phyloP scores from a whole-genome alignment of 495 filamentous ascomycete species.

The Durotheca rogersii region DNA sequence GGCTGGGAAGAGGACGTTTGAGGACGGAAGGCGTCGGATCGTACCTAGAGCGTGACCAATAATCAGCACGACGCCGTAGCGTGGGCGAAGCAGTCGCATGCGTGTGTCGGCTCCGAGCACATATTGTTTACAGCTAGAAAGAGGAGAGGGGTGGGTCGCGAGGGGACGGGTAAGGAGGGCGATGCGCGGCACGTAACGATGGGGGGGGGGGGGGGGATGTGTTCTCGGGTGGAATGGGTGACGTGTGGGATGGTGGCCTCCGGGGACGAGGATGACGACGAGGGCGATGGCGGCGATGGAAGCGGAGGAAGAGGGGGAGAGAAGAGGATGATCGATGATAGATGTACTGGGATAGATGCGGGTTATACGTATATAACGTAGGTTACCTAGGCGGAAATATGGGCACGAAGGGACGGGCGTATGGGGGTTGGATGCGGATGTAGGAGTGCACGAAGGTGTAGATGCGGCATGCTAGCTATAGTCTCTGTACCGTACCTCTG shows the following conservation, averaged over 20 bases:
- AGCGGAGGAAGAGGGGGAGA: neutral
- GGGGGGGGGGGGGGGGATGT: too few relatives aligned
- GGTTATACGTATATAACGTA: too few relatives aligned
- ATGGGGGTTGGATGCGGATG: conserved; percentile 10
- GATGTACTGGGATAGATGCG: too few relatives aligned
- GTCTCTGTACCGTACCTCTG: conserved; percentile 41
- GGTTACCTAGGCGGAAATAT: too few relatives aligned
- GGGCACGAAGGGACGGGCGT: too few relatives aligned
- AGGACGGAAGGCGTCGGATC: conserved; percentile 48
- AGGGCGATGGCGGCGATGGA: too few relatives aligned
- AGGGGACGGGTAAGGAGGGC: neutral
- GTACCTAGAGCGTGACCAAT: conserved; percentile 36
- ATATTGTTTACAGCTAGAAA: neutral
- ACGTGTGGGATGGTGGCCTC: too few relatives aligned
- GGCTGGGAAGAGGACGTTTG: conserved; percentile 44
- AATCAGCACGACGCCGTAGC: conserved; percentile 20
- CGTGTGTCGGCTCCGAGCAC: neutral
- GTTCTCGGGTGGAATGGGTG: too few relatives aligned
- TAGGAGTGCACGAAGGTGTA: conserved; percentile 3
- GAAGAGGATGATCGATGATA: too few relatives aligned
- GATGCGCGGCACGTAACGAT: neutral
- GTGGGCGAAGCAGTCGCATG: conserved; percentile 6
- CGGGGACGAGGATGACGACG: too few relatives aligned
- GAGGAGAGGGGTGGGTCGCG: neutral
- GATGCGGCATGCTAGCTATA: neutral